A percentile compares a stretch with the other conserved stretches of the same genome.
Evolutionary conservation across 176 grass and related monocot genomes (phyloP).

Genomic region (Ampelocalamus luodianensis): DNA sequence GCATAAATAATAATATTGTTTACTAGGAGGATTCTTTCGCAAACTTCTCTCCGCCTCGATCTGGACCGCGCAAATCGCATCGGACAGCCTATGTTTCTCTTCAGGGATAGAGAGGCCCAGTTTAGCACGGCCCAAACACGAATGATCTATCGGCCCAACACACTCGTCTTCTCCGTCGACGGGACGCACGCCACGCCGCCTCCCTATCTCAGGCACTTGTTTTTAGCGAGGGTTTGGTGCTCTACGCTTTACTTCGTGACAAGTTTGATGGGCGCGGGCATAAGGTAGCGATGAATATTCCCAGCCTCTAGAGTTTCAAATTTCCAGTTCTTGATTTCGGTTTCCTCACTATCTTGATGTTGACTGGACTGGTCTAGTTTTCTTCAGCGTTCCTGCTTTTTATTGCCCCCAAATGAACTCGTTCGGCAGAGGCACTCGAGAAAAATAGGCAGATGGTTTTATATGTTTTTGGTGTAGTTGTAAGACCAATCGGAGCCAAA

Average conservation of each 20-base stretch:
- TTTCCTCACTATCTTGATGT: not conserved
- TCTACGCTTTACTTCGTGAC: not conserved
- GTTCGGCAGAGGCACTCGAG: not conserved
- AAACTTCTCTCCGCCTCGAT: not conserved
- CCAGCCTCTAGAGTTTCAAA: not conserved
- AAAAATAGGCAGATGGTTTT: not conserved
- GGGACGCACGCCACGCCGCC: not conserved
- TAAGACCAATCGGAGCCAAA: not conserved
- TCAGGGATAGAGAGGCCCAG: not conserved
- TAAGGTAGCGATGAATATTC: not conserved
- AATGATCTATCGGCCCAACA: not conserved
- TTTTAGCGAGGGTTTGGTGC: not conserved
- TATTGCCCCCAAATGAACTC: not conserved
- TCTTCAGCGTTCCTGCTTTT: not conserved
- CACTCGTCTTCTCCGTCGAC: conserved; percentile 4
- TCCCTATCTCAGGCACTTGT: not conserved
- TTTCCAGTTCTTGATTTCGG: not conserved
- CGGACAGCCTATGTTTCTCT: not conserved
- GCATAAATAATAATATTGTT: too few relatives aligned
- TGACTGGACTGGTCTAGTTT: not conserved
- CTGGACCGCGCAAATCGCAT: not conserved
- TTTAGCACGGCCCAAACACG: not conserved
- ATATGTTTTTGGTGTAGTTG: not conserved
- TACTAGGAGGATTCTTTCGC: too few relatives aligned
- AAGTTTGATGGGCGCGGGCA: not conserved